A percentile compares a stretch with the other conserved stretches of the same genome.
Evolutionary conservation across 768 basidiomycete genomes (phyloP).

Genomic region (Kwoniella sp.): DNA sequence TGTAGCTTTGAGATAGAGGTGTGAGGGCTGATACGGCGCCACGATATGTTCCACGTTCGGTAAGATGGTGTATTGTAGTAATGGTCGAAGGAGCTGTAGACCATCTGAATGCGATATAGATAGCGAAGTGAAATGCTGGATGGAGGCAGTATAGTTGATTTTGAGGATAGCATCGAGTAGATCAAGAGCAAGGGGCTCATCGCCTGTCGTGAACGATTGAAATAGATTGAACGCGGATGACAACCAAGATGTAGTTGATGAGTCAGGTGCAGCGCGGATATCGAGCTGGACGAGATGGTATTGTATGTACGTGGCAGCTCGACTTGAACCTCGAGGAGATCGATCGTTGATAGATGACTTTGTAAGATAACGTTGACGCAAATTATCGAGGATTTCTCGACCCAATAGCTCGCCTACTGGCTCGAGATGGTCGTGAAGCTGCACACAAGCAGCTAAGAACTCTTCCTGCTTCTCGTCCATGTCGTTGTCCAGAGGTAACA

Average conservation of each 20-base stretch:
- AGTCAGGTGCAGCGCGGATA: background rate
- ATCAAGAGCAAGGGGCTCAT: conserved; percentile 66
- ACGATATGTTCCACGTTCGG: conserved; percentile 40
- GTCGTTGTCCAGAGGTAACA: background rate
- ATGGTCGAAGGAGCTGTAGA: conserved; percentile 52
- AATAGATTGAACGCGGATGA: conserved; percentile 11
- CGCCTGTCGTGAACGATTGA: conserved; percentile 64
- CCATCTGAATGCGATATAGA: conserved; percentile 41
- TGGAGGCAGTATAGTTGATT: conserved; percentile 3
- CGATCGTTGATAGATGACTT: background rate
- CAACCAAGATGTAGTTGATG: conserved; percentile 3
- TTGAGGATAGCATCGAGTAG: conserved; percentile 45
- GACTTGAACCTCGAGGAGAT: background rate
- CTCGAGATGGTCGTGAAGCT: conserved; percentile 1
- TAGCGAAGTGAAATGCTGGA: background rate
- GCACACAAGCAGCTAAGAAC: conserved; percentile 7
- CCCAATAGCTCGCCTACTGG: conserved; percentile 3
- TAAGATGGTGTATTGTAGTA: conserved; percentile 50
- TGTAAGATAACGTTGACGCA: background rate
- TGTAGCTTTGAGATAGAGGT: conserved; percentile 55
- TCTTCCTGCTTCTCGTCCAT: background rate
- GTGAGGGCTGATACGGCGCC: conserved; percentile 38
- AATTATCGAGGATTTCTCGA: background rate
- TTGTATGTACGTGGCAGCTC: background rate
- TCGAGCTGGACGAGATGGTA: conserved; percentile 11